A percentile compares a stretch with the other conserved stretches of the same genome.
Evolutionary conservation across 345 rosid genomes (phyloP).

Genomic region (Arabidopsis suecica): DNA sequence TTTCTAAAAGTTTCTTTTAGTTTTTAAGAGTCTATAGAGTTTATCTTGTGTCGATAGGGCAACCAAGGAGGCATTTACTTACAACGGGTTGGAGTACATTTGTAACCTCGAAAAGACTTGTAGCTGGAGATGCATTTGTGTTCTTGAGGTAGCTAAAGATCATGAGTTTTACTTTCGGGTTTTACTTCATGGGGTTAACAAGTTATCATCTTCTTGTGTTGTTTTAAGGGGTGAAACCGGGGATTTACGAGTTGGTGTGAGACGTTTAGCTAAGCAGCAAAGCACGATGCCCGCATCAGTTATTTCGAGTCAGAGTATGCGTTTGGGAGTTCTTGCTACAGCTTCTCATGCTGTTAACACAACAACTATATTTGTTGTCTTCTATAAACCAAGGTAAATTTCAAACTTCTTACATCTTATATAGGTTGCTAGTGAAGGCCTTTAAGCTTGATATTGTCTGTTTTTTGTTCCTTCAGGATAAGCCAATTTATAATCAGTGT

Average conservation of each 20-base stretch:
- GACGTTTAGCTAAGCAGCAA: constrained; percentile 60
- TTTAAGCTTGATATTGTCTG: neutral
- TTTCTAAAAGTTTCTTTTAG: neutral
- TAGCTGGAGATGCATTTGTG: constrained; percentile 78
- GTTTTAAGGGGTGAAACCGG: constrained; percentile 58
- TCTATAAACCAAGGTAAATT: constrained; percentile 75
- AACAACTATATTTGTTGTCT: constrained; percentile 64
- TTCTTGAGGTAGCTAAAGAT: constrained; percentile 60
- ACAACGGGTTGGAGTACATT: constrained; percentile 88
- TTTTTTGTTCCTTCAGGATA: constrained; percentile 52
- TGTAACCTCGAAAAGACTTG: constrained; percentile 72
- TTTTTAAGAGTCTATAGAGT: neutral
- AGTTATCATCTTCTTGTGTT: constrained; percentile 26
- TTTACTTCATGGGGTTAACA: constrained; percentile 6
- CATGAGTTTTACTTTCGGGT: neutral
- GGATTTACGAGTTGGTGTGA: constrained; percentile 69
- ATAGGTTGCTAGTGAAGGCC: neutral
- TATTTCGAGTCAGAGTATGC: constrained; percentile 85
- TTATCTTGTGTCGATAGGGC: constrained; percentile 49
- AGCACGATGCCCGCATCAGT: constrained; percentile 67
- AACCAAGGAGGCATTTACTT: constrained; percentile 80
- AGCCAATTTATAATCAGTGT: constrained; percentile 68
- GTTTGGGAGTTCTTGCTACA: constrained; percentile 82
- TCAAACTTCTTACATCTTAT: neutral
- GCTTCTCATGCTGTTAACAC: constrained; percentile 76